A percentile compares a stretch with the other conserved stretches of the same genome.
These are phyloP conservation scores for Urostyla sp. DNA, from an alignment of 73 alveolate genomes.

Conservation along the genomic window DNA sequence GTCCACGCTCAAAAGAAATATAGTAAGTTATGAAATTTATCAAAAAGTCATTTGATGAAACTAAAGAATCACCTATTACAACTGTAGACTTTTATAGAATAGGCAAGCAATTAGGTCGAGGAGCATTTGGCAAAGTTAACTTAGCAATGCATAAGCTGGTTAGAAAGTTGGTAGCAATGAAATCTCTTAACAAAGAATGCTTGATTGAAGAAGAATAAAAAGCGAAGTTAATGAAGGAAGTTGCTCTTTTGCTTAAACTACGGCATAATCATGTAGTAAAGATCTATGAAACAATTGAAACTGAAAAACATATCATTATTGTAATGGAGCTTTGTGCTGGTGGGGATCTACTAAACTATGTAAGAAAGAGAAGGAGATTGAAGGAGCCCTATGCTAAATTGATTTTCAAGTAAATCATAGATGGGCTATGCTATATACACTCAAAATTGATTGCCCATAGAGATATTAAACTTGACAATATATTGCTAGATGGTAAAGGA, in stretches of 20 bases:
- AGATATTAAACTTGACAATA: constrained; percentile 97
- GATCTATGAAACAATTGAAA: constrained; percentile 93
- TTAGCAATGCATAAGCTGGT: constrained; percentile 79
- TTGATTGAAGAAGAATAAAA: constrained; percentile 54
- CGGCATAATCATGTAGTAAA: constrained; percentile 79
- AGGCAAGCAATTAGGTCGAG: constrained; percentile 83
- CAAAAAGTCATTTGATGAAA: background rate
- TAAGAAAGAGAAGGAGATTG: constrained; percentile 89
- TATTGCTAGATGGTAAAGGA: constrained; percentile 88
- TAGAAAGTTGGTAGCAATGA: constrained; percentile 83
- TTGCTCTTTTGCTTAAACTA: constrained; percentile 33
- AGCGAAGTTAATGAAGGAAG: constrained; percentile 54
- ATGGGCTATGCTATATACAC: constrained; percentile 88
- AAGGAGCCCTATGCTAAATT: constrained; percentile 87
- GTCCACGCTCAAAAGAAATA: constrained; percentile 54
- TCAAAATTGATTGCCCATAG: constrained; percentile 92
- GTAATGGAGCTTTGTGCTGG: constrained; percentile 96
- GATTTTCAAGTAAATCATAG: constrained; percentile 88
- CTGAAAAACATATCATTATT: constrained; percentile 87
- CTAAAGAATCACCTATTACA: constrained; percentile 53
- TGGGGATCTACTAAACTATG: constrained; percentile 92
- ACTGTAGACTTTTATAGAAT: constrained; percentile 71
- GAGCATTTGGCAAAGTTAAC: constrained; percentile 89
- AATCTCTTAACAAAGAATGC: constrained; percentile 69
- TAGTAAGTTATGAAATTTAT: constrained; percentile 15